Evolutionary conservation across 2,329 filamentous ascomycete species (phyloP).

Genomic region (Purpureocillium takamizusanense): DNA sequence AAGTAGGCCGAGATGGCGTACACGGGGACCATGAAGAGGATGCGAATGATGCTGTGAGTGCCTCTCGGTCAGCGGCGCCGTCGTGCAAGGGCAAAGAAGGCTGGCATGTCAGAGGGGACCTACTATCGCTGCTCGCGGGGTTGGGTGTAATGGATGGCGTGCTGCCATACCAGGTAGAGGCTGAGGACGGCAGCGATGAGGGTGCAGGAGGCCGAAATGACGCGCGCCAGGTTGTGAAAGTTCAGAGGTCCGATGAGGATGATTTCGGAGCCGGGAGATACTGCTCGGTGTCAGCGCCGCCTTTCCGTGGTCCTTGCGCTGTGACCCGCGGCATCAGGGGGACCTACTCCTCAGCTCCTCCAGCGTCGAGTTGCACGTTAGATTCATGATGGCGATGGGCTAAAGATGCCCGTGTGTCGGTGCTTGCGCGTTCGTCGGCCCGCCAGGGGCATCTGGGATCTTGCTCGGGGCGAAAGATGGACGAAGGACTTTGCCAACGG

Average conservation of each 20-base stretch:
- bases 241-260: conserved; percentile 37
- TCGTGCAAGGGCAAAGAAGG: neutral
- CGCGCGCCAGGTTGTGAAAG: conserved; percentile 45
- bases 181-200: conserved; percentile 43
- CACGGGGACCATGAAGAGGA: conserved; percentile 80
- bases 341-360: conserved; percentile 32
- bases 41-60: conserved; percentile 63
- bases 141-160: conserved; percentile 52
- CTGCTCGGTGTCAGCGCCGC: conserved; percentile 15
- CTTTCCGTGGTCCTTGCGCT: no score
- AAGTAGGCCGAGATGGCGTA: conserved; percentile 69
- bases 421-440: no score
- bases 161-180: conserved; percentile 48
- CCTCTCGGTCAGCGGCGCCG: neutral
- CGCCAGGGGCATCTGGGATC: neutral
- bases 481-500: no score
- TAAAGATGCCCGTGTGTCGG: no score
- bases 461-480: no score
- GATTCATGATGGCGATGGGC: conserved; percentile 18
- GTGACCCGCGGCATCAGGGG: neutral
- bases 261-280: conserved; percentile 34
- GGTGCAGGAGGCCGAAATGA: conserved; percentile 39
- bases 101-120: conserved; percentile 38
- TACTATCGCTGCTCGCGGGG: conserved; percentile 51
- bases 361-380: conserved; percentile 33